A percentile compares a stretch with the other conserved stretches of the same genome.
phyloP scores from a whole-genome alignment of 2,329 filamentous ascomycete genomes.

The Aplosporella prunicola region DNA sequence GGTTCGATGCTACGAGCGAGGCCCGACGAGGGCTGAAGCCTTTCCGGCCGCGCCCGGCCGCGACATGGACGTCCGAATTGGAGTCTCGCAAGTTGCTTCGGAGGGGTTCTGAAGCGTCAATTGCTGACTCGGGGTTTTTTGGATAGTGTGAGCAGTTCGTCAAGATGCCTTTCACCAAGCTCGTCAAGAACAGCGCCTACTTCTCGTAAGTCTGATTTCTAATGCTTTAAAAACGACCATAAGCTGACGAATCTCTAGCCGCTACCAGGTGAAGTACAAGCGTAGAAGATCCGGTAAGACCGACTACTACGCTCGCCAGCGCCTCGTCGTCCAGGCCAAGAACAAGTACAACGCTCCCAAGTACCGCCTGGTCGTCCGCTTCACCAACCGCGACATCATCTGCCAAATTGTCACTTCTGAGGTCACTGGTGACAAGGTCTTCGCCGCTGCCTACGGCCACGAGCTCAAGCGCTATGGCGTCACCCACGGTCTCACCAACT shows the following conservation, averaged over 20 bases:
- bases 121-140: slow-evolving; percentile 85
- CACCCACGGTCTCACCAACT: slow-evolving; percentile 98
- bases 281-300: slow-evolving; percentile 94
- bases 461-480: slow-evolving; percentile 97
- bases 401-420: slow-evolving; percentile 94
- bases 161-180: slow-evolving; percentile 47
- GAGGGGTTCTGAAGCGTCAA: slow-evolving; percentile 87
- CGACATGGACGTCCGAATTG: slow-evolving; percentile 1
- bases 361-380: slow-evolving; percentile 98
- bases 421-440: slow-evolving; percentile 96
- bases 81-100: slow-evolving; percentile 86
- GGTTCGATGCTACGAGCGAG: slow-evolving; percentile 5
- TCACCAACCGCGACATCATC: slow-evolving; percentile 99
- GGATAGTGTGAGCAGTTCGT: slow-evolving; percentile 46
- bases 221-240: slow-evolving; percentile 13
- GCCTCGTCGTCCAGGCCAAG: slow-evolving; percentile 99
- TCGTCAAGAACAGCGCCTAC: slow-evolving; percentile 97
- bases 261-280: slow-evolving; percentile 99
- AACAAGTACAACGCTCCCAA: slow-evolving; percentile 99
- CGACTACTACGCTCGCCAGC: slow-evolving; percentile 99
- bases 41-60: neutral
- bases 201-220: slow-evolving; percentile 63
- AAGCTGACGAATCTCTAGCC: slow-evolving; percentile 45
- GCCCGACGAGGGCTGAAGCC: slow-evolving; percentile 6
- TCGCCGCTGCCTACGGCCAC: slow-evolving; percentile 85